Percentiles rank a stretch among this genome's conserved stretches.
Conservation (phyloP, 306 rosid species). For the Purshia tridentata region DNA sequence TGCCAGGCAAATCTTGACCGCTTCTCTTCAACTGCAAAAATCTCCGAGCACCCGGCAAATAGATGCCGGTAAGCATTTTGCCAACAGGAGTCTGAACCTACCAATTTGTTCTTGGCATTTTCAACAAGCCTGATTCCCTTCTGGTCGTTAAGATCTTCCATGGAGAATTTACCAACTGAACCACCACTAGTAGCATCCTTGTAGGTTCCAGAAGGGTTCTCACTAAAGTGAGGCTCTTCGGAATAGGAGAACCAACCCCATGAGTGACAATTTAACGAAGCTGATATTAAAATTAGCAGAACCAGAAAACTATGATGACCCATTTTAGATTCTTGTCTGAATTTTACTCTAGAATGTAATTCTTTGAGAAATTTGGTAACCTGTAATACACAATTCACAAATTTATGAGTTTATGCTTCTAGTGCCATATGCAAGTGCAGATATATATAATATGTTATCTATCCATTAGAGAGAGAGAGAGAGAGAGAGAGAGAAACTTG, state of each 20-base stretch:
- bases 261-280: conserved; percentile 37
- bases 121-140: conserved; percentile 49
- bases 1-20: conserved; percentile 86
- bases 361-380: not conserved
- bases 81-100: conserved; percentile 62
- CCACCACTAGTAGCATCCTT: conserved; percentile 32
- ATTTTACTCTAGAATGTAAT: not conserved
- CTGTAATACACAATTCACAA: conserved; percentile 25
- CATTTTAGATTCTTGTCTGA: conserved; percentile 34
- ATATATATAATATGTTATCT: too few relatives aligned
- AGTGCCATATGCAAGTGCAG: not conserved
- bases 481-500: conserved; percentile 23
- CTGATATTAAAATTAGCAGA: conserved; percentile 29
- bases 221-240: conserved; percentile 25
- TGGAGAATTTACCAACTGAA: conserved; percentile 53
- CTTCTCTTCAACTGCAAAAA: conserved; percentile 58
- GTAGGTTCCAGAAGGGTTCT: conserved; percentile 11
- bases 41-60: conserved; percentile 71
- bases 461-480: not conserved
- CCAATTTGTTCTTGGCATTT: conserved; percentile 56
- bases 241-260: conserved; percentile 72
- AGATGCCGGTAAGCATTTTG: conserved; percentile 60
- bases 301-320: conserved; percentile 19
- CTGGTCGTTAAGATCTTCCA: conserved; percentile 49
- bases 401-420: not conserved